Conservation (phyloP, 2,329 filamentous ascomycete species). For the Pseudocercospora macadamiae region DNA sequence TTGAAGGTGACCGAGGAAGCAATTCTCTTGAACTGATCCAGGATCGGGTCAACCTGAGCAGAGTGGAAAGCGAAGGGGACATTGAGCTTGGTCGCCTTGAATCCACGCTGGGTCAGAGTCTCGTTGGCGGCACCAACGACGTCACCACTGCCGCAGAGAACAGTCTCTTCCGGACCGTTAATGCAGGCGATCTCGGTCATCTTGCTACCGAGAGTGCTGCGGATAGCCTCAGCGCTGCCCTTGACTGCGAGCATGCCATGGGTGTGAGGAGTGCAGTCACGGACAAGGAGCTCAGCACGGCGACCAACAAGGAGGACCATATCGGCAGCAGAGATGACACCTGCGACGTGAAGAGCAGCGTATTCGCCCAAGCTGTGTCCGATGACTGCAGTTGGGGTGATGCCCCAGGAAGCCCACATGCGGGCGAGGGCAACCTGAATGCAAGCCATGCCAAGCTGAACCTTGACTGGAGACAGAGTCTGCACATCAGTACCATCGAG, state of each 20-base stretch:
- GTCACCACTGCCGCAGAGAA: constrained; percentile 66
- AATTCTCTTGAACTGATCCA: constrained; percentile 61
- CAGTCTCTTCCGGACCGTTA: constrained; percentile 75
- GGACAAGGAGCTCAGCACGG: constrained; percentile 66
- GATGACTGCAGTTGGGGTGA: constrained; percentile 58
- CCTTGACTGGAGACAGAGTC: constrained; percentile 55
- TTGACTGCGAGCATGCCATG: constrained; percentile 69
- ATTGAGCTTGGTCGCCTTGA: constrained; percentile 65
- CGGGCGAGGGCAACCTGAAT: constrained; percentile 57
- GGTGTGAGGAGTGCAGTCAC: constrained; percentile 66
- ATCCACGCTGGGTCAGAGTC: constrained; percentile 54
- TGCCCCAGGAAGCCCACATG: constrained; percentile 57
- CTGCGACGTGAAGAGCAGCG: constrained; percentile 70
- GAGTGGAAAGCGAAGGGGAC: constrained; percentile 71
- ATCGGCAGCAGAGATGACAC: constrained; percentile 70
- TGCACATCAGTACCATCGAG: constrained; percentile 53
- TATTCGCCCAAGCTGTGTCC: constrained; percentile 72
- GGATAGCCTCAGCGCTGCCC: constrained; percentile 55
- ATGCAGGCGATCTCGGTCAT: constrained; percentile 68
- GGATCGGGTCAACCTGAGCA: constrained; percentile 64
- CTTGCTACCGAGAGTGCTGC: constrained; percentile 54
- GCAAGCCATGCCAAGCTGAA: constrained; percentile 57
- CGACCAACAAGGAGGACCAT: constrained; percentile 72
- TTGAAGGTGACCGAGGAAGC: constrained; percentile 60
- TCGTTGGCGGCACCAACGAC: constrained; percentile 60